Percentiles rank a stretch among this genome's conserved stretches.
Evolutionary conservation across 1,284 basidiomycete species (phyloP).

Genomic region (Tilletia horrida): DNA sequence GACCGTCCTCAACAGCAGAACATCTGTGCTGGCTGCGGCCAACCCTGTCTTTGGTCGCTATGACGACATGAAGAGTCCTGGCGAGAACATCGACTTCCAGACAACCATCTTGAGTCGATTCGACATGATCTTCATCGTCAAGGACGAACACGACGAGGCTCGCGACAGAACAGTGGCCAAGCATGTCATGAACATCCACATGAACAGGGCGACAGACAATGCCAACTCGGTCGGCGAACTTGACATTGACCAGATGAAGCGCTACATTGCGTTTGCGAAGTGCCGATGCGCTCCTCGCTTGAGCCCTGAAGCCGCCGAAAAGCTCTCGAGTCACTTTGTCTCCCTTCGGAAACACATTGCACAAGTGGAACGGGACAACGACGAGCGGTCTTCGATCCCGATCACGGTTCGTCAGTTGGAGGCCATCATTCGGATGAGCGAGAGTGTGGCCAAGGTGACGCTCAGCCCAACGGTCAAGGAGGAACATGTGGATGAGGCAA

Average conservation of each 20-base stretch:
- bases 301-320: conserved; percentile 88
- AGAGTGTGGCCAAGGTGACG: conserved; percentile 91
- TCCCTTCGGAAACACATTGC: conserved; percentile 89
- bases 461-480: conserved; percentile 79
- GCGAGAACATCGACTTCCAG: conserved; percentile 98
- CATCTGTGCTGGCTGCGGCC: conserved; percentile 92
- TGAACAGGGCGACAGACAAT: conserved; percentile 76
- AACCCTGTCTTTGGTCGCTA: conserved; percentile 99
- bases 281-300: conserved; percentile 91
- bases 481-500: conserved; percentile 96
- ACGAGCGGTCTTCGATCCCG: conserved; percentile 94
- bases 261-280: conserved; percentile 94
- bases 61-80: conserved; percentile 93
- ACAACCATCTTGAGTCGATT: conserved; percentile 97
- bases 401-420: conserved; percentile 98
- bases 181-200: conserved; percentile 98
- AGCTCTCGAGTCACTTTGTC: conserved; percentile 96
- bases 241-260: conserved; percentile 96
- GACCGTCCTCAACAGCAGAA: conserved; percentile 92
- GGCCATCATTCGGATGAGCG: conserved; percentile 97
- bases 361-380: conserved; percentile 92
- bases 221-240: conserved; percentile 74
- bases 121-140: conserved; percentile 99
- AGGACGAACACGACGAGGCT: conserved; percentile 93
- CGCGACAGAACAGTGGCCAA: conserved; percentile 91